phyloP scores from a whole-genome alignment of 305 asterid species.

The Fraxinus angustifolia region DNA sequence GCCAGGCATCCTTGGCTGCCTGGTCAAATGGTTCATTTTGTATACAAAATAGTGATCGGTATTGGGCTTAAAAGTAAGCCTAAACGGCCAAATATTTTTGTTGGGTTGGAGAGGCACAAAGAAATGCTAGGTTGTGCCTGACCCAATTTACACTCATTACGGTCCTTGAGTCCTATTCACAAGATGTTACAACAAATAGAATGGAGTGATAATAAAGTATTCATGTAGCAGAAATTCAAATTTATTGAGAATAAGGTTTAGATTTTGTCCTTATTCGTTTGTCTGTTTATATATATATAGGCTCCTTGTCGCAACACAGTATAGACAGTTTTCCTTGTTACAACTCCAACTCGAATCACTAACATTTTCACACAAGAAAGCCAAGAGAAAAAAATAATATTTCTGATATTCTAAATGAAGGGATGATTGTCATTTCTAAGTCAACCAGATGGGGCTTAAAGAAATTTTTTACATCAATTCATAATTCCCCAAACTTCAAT shows the following conservation, averaged over 20 bases:
- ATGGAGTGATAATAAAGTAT: not conserved
- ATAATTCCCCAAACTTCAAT: not conserved
- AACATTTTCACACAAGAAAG: not conserved
- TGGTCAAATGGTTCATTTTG: not conserved
- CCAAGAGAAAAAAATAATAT: not conserved
- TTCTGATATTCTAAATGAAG: not conserved
- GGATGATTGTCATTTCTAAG: not conserved
- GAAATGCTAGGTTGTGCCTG: not conserved
- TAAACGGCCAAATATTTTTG: not conserved
- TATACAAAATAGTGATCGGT: not conserved
- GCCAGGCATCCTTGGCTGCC: not conserved
- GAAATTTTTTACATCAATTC: not conserved
- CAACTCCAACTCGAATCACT: not conserved
- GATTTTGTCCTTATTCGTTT: not conserved
- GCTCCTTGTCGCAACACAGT: not conserved
- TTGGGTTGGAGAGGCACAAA: not conserved
- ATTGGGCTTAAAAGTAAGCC: not conserved
- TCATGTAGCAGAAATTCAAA: not conserved
- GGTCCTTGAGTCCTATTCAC: not conserved
- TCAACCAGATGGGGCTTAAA: not conserved
- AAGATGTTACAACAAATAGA: not conserved
- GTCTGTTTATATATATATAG: not conserved
- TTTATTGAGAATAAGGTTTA: not conserved
- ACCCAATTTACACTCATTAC: not conserved
- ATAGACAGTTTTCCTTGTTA: not conserved